Conservation (phyloP, 2,329 filamentous ascomycete species). For the Aquanectria penicillioides region DNA sequence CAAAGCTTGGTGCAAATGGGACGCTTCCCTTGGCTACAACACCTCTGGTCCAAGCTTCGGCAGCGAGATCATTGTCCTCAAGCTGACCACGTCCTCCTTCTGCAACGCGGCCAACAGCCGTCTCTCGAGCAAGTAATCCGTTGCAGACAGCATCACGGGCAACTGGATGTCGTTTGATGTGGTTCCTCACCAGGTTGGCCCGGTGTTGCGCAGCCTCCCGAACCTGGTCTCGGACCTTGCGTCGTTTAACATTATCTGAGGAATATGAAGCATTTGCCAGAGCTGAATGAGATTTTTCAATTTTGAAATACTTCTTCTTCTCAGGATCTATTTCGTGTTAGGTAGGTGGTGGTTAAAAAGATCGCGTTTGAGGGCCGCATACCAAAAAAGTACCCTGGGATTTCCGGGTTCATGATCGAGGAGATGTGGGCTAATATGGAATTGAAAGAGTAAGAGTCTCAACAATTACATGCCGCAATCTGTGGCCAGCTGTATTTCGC, state of each 20-base stretch:
- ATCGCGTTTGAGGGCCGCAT: background rate
- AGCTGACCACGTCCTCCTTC: conserved; percentile 34
- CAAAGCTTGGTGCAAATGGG: conserved; percentile 45
- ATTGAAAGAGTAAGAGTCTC: background rate
- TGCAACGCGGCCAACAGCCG: conserved; percentile 24
- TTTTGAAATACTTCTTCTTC: conserved; percentile 75
- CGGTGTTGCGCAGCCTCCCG: conserved; percentile 40
- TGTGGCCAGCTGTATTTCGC: too few species aligned
- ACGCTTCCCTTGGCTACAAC: conserved; percentile 53
- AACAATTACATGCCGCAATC: background rate
- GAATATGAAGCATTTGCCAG: conserved; percentile 64
- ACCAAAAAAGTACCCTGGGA: conserved; percentile 68
- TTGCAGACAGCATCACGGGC: conserved; percentile 46
- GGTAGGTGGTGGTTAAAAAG: background rate
- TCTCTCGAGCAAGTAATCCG: conserved; percentile 43
- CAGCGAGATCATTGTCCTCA: conserved; percentile 39
- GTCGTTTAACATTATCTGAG: conserved; percentile 66
- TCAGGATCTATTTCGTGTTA: conserved; percentile 55
- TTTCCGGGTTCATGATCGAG: conserved; percentile 45
- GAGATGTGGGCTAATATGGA: background rate
- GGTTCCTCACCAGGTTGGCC: conserved; percentile 45
- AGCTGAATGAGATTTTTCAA: conserved; percentile 67
- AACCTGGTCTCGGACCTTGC: conserved; percentile 56
- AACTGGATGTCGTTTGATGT: conserved; percentile 52
- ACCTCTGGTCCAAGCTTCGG: conserved; percentile 52